Evolutionary conservation across 331 rosid genomes (phyloP), one percentile per base, ranked within the genome.

Genomic region (Rosa hybrid): DNA sequence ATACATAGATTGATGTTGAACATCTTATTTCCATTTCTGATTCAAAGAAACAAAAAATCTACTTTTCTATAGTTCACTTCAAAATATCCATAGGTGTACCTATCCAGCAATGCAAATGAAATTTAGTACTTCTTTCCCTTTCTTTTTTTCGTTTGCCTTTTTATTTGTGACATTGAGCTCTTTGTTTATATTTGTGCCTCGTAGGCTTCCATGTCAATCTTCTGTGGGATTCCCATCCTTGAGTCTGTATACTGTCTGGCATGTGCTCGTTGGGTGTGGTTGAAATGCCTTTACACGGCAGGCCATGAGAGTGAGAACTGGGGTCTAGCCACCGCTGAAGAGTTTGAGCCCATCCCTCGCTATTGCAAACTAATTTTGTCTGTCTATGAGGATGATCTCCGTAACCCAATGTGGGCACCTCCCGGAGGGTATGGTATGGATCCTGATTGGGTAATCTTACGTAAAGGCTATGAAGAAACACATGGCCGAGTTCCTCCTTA

Each of bases 301-400:
- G 98, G 98, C 85, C 86, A 88, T 34, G 98, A 94, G 84, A 94
- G 98, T 83, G 97, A 92, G 74, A 92, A 91, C 85, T 94, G 98
- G 98, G 92, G 97, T 60, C 79, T 88, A 41, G 98, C 98, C 76
- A 85, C 88, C 18, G 83, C 88, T 2, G 92, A 91, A 84, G 98
- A 94, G 78, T 94, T 94, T 70, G 97, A 94, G 85, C 94, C 97
- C 44, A 78, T 94, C 21, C 97, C 98, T 64, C 94, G 89, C 30
- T 77, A 86, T 39, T 94, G 98, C 86, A 92, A 96, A 78, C 76
- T 86, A 65, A 92, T 94, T 54, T 89, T 92, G 57, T 86, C 97
- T 0, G 89, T 76, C 69, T 92, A 92, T 27, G 98, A 94, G 84
- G 92, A 90, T n/a, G 94, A 94, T 86, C 88, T 94, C 18, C 83